Base-by-base conservation (phyloP, 768 basidiomycete genomes). In the Infundibulicybe gibba region DNA sequence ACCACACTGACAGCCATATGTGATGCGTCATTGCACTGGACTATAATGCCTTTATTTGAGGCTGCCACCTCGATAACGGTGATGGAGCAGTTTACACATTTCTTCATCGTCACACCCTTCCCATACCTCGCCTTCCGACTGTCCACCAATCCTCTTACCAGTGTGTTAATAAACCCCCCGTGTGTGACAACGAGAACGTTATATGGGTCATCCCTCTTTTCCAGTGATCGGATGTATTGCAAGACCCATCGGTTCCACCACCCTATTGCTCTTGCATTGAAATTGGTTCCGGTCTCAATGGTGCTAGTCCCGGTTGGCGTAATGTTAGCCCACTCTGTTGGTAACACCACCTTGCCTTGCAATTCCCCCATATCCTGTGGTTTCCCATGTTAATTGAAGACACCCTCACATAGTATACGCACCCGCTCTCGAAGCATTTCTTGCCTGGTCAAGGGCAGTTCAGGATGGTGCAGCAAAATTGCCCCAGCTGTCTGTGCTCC, bases 361-460 rank as follows among this genome's bases (percentile, higher is more conserved):
- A 81, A 54, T 46, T 74, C 72, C 4, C 60, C 58, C 55, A 62
- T 55, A 42, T 49, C 50, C 57, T 58, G 40, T 15, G n/a, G 13
- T 32, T 12, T 43, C 35, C 50, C 16, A 20, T 19, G 35, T 33
- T 17, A 49, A 9, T 15, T 40, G 16, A 33, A 46, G 8, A 16
- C 47, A 34, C 16, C 37, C 39, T 15, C n/a, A 37, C 15, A 40
- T 17, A 19, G 44, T 43, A 31, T 13, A 65, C 73, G 16, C 54
- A 88, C 88, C 61, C 86, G 67, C 64, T 90, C 89, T 39, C 89
- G 67, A 25, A 90, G 64, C 43, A 70, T 77, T 48, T 59, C 60
- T 30, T 74, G 68, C 47, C 60, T 65, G 45, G 72, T 61, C 41
- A 85, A 59, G 19, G 54, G 51, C 20, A 80, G 61, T 17, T 64